Evolutionary conservation across 1,284 basidiomycete genomes (phyloP), one percentile per base, ranked within the genome.

Genomic region (Fistulinella cinereoalba): DNA sequence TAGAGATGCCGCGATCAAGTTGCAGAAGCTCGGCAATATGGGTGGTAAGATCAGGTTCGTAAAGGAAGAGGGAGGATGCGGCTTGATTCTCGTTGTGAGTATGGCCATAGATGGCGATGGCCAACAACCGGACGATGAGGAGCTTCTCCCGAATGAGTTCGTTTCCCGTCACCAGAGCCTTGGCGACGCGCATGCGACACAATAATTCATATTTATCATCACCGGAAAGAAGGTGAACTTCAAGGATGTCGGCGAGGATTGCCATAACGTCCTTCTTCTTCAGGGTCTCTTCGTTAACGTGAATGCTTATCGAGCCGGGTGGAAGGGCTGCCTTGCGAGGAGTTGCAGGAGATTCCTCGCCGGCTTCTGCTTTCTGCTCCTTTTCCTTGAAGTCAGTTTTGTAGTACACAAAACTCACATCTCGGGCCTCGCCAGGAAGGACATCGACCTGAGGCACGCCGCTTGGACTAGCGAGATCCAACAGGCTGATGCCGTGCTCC

Each of bases 11-110:
- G 37, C 76, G 77, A 60, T 92, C 88, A 23, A 89, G 80, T 58
- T 90, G 88, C 29, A 97, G 76, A 13, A 99, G 76, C 58, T 96
- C 92, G n/a, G 92, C 88, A 45, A 97, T 76, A 59, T 95, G 88
- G 2, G 77, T 73, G 52, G 95, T 84, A 38, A 97, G 74, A 60
- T 95, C 92, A 15, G 96, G 95, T 67, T 99, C 96, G 62, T 94
- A 96, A 18, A 97, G 76, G 72, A 98, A 97, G 37, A 98, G 76
- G 12, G 87, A 83, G 2, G 88, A 83, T 47, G 83, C 79, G 4
- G 90, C 89, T 60, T 85, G 80, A 24, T 77, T 76, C 67, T 99
- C 96, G 32, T 76, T 63, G 68, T 89, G 82, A 45, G 87, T 92
- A 65, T 91, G 89, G 18, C 86, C 88, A 62, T 88, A 97, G 49